Evolutionary conservation across 2,329 filamentous ascomycete species (phyloP), one percentile per base, ranked within the genome.

Genomic region (Cladobotryum mycophilum): DNA sequence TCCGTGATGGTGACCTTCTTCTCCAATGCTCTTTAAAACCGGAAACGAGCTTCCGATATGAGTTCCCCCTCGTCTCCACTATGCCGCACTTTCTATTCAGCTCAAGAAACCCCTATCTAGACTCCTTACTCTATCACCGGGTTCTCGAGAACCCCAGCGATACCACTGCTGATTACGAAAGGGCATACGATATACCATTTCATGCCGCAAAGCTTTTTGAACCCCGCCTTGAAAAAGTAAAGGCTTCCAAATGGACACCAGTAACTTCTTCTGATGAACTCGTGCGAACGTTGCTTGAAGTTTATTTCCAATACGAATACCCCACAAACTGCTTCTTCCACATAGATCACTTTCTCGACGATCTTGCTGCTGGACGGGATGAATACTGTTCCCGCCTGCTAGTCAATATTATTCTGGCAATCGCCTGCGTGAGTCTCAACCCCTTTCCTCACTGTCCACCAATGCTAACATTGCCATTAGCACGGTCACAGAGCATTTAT

Each of bases 1-100:
- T 70, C 48, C 59, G 58, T 41, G 59, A 64, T 36, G 66, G 69
- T 15, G 64, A 69, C 51, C 52, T 68, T 14, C 59, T 69, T 13
- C 53, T 70, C 3, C 64, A 70, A 55, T 56, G 68, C 13, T 56
- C 64, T 2, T 49, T 70, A 7, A 49, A 57, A 1, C 66, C 68
- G 6, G 66, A 70, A 51, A 58, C 66, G 5, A 56, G 64, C 2
- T 62, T 58, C 38, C 66, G 66, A 33, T 70, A 65, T 48, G 60
- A 65, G 48, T 70, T 70, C 38, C 68, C 67, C 1, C 66, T 64
- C 45, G 44, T 60, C 13, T 18, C 55, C 6, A 56, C 63, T 5
- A 67, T 58, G 54, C 67, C 67, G 2, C 38, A 53, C 3, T 62
- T 54, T 17, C 54, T 68, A 12, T 45, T 55, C 35, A 48, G 18